Evolutionary conservation across 768 basidiomycete species (phyloP).

Genomic region (Amanita exitialis): DNA sequence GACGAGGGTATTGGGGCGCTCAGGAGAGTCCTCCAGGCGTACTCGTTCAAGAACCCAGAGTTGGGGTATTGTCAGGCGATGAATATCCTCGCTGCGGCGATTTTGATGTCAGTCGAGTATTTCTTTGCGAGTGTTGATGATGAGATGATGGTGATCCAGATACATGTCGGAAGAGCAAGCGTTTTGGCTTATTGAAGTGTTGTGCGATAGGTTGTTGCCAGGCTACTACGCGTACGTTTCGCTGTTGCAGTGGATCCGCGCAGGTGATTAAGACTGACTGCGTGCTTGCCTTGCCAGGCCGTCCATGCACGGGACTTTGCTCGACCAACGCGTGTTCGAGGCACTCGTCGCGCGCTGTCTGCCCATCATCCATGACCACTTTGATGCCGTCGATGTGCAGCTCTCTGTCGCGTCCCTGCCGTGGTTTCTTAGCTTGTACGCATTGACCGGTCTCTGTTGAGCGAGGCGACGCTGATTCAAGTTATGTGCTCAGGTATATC

Average conservation of each 20-base stretch:
- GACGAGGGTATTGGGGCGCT: conserved; percentile 80
- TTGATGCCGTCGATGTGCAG: conserved; percentile 85
- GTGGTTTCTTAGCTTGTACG: conserved; percentile 96
- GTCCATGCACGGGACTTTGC: conserved; percentile 96
- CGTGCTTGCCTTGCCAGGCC: conserved; percentile 55
- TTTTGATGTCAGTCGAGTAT: conserved; percentile 58
- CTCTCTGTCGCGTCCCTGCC: conserved; percentile 94
- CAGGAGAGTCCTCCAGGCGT: conserved; percentile 87
- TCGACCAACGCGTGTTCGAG: conserved; percentile 98
- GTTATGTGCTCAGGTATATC: conserved; percentile 49
- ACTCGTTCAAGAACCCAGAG: conserved; percentile 91
- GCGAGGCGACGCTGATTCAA: too few relatives aligned
- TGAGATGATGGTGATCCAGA: conserved; percentile 32
- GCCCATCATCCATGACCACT: conserved; percentile 92
- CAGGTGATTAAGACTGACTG: too few relatives aligned
- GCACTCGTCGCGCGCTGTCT: conserved; percentile 82
- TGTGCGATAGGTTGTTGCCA: conserved; percentile 90
- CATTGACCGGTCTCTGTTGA: background rate
- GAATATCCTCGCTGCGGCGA: conserved; percentile 96
- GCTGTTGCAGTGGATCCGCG: too few relatives aligned
- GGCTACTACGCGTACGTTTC: conserved; percentile 88
- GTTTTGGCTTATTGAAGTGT: conserved; percentile 92
- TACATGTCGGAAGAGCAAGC: conserved; percentile 99
- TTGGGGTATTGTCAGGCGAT: conserved; percentile 98
- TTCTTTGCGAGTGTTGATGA: background rate